phyloP scores from a whole-genome alignment of 805 yeast genomes.

The Saccharomycopsis malanga region DNA sequence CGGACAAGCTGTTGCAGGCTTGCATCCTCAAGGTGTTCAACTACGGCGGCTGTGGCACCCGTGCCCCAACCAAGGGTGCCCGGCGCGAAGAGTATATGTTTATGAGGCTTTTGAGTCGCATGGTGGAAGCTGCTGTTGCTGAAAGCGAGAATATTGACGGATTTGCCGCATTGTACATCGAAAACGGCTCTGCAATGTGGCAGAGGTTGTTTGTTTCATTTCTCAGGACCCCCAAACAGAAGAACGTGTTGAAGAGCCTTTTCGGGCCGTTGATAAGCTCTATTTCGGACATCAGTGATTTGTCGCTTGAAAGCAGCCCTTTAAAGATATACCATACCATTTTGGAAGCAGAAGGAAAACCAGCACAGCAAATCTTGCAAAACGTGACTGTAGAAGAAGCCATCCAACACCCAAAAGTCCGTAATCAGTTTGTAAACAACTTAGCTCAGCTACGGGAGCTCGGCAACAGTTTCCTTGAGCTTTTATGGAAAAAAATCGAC shows the following conservation, averaged over 20 bases:
- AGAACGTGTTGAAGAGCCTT: slow-evolving; percentile 28
- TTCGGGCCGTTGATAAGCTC: slow-evolving; percentile 34
- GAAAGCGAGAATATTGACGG: slow-evolving; percentile 24
- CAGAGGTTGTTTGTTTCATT: slow-evolving; percentile 35
- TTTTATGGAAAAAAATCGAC: slow-evolving; percentile 11
- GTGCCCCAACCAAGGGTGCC: slow-evolving; percentile 23
- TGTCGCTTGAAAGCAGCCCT: slow-evolving; percentile 80
- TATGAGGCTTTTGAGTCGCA: slow-evolving; percentile 46
- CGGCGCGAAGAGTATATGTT: slow-evolving; percentile 65
- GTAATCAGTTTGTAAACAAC: slow-evolving; percentile 42
- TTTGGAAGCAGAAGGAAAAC: slow-evolving; percentile 22
- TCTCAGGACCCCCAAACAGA: slow-evolving; percentile 32
- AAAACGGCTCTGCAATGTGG: slow-evolving; percentile 33
- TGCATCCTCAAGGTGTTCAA: slow-evolving; percentile 31
- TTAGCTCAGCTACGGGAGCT: slow-evolving; percentile 43
- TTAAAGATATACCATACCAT: slow-evolving; percentile 41
- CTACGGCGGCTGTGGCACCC: slow-evolving; percentile 25
- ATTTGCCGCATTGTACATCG: slow-evolving; percentile 24
- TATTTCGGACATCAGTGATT: slow-evolving; percentile 30
- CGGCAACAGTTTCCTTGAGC: slow-evolving; percentile 36
- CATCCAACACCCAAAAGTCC: slow-evolving; percentile 42
- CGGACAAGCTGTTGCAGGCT: slow-evolving; percentile 28
- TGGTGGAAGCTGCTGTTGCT: slow-evolving; percentile 38
- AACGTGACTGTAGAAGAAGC: slow-evolving; percentile 27
- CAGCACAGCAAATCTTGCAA: not conserved